Evolutionary conservation across 208 protist species (phyloP).

Genomic region (Phytomonas sp.): DNA sequence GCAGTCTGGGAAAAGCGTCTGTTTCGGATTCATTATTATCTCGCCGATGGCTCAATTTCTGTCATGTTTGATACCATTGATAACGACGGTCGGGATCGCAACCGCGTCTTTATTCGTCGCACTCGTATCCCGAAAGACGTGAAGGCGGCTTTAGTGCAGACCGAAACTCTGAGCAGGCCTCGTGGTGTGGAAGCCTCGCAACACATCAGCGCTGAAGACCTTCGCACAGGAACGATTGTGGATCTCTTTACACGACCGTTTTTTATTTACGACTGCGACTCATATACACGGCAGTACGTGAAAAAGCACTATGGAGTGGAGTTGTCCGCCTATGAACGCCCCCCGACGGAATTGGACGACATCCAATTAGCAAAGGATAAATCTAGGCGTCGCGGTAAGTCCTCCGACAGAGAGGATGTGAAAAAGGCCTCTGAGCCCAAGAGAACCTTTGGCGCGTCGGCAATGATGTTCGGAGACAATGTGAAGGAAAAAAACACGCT

Average conservation of each 20-base stretch:
- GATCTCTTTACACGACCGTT: slow-evolving; percentile 77
- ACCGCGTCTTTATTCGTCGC: slow-evolving; percentile 87
- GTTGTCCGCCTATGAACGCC: slow-evolving; percentile 20
- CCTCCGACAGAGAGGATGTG: neutral
- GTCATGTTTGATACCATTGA: slow-evolving; percentile 83
- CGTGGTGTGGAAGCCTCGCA: slow-evolving; percentile 19
- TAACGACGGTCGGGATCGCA: slow-evolving; percentile 93
- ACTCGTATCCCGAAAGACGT: slow-evolving; percentile 72
- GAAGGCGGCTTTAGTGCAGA: slow-evolving; percentile 23
- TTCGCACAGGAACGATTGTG: slow-evolving; percentile 74
- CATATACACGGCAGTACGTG: slow-evolving; percentile 87
- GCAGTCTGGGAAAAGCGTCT: slow-evolving; percentile 90
- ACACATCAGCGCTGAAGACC: slow-evolving; percentile 68
- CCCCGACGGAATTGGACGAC: slow-evolving; percentile 33
- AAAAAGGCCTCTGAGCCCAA: neutral
- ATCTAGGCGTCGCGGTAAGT: neutral
- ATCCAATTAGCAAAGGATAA: slow-evolving; percentile 18
- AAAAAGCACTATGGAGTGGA: slow-evolving; percentile 30
- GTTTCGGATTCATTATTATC: slow-evolving; percentile 94
- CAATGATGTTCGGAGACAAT: slow-evolving; percentile 65
- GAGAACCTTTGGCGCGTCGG: slow-evolving; percentile 44
- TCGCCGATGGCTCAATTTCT: slow-evolving; percentile 92
- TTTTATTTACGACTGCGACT: slow-evolving; percentile 92
- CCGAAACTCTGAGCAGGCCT: slow-evolving; percentile 66
- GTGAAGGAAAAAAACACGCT: slow-evolving; percentile 52